Evolutionary conservation across 2,329 filamentous ascomycete species (phyloP).

Genomic region (Pyrenochaeta sp.): DNA sequence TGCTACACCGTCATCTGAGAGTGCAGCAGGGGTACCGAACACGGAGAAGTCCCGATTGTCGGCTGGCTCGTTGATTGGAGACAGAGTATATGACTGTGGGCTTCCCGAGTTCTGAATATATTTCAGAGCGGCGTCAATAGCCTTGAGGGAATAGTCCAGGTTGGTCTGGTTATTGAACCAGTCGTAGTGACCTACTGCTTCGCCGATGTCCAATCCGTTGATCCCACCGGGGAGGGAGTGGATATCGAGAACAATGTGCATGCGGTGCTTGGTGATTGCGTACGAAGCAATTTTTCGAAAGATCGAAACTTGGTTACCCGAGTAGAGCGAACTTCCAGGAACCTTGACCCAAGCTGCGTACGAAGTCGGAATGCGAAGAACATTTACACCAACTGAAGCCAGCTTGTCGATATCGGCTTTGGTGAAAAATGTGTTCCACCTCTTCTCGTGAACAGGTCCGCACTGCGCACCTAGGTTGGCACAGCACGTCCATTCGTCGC

Average conservation of each 20-base stretch:
- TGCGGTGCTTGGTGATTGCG: conserved; percentile 46
- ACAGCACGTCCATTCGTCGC: conserved; percentile 50
- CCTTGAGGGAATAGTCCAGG: conserved; percentile 43
- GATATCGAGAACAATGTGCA: conserved; percentile 49
- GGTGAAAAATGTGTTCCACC: conserved; percentile 44
- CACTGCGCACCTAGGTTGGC: conserved; percentile 37
- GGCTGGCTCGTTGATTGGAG: conserved; percentile 50
- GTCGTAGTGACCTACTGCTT: conserved; percentile 32
- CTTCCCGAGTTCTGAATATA: conserved; percentile 42
- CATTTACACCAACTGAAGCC: conserved; percentile 41
- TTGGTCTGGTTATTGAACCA: conserved; percentile 51
- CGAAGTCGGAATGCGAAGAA: conserved; percentile 48
- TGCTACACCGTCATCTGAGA: conserved; percentile 36
- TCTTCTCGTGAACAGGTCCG: conserved; percentile 36
- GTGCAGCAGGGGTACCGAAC: conserved; percentile 44
- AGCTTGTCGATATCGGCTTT: conserved; percentile 44
- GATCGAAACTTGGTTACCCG: conserved; percentile 41
- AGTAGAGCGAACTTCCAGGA: conserved; percentile 44
- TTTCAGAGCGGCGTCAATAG: conserved; percentile 41
- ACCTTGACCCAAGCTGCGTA: conserved; percentile 50
- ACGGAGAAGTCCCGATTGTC: conserved; percentile 41
- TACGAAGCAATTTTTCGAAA: conserved; percentile 46
- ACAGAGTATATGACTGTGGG: conserved; percentile 44
- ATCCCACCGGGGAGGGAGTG: conserved; percentile 45
- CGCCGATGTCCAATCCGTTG: conserved; percentile 32